A percentile compares a stretch with the other conserved stretches of the same genome.
phyloP scores from a whole-genome alignment of 2,329 filamentous ascomycete genomes.

The Talaromyces sp. region DNA sequence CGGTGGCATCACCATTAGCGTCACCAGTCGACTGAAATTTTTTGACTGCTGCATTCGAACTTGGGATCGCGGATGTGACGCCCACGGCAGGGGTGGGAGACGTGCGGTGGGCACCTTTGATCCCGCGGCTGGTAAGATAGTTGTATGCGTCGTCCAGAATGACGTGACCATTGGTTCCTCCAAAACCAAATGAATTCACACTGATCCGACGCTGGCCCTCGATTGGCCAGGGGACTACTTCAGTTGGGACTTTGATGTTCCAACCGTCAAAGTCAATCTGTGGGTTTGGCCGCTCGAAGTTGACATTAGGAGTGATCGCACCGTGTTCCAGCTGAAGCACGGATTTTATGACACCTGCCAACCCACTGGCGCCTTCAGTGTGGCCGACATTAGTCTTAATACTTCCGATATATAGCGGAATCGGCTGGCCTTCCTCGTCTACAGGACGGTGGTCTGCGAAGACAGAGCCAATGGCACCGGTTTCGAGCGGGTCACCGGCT shows the following conservation, averaged over 20 bases:
- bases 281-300: constrained; percentile 13
- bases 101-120: background rate
- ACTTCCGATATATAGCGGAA: background rate
- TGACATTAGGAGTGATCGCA: constrained; percentile 14
- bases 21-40: background rate
- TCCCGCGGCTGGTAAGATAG: background rate
- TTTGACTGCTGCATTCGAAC: background rate
- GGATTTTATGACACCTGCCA: constrained; percentile 9
- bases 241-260: constrained; percentile 8
- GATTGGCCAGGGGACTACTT: constrained; percentile 9
- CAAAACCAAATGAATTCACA: constrained; percentile 16
- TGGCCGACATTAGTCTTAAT: constrained; percentile 1
- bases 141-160: constrained; percentile 6
- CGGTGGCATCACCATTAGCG: background rate
- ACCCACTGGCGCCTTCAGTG: constrained; percentile 1
- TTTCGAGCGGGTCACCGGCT: constrained; percentile 17
- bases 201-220: constrained; percentile 1
- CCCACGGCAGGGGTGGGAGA: background rate
- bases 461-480: constrained; percentile 4
- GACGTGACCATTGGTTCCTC: constrained; percentile 10
- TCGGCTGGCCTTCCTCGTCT: background rate
- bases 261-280: constrained; percentile 8
- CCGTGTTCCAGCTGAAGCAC: constrained; percentile 5
- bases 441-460: constrained; percentile 1
- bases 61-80: background rate